These are phyloP conservation scores for Gnaphalium uliginosum DNA, from an alignment of 129 eudicot genomes.

Conservation along the genomic window DNA sequence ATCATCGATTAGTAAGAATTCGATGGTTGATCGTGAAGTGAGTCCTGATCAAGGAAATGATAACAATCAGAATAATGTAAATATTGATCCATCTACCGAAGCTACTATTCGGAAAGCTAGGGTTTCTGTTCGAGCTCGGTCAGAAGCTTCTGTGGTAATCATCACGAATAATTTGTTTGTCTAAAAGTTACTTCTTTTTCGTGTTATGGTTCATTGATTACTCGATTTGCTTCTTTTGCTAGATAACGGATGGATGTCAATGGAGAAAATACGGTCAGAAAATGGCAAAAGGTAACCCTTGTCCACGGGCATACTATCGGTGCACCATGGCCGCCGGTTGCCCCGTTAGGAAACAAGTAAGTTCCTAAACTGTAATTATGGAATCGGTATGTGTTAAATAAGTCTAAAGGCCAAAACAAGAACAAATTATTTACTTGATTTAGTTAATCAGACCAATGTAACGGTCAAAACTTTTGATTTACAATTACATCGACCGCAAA, in stretches of 20 bases:
- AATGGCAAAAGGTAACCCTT: constrained; percentile 66
- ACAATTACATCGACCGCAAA: background rate
- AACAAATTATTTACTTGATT: background rate
- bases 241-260: constrained; percentile 66
- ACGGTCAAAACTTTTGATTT: background rate
- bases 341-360: constrained; percentile 64
- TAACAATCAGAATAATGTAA: constrained; percentile 21
- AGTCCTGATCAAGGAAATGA: constrained; percentile 20
- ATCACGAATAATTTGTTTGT: background rate
- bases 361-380: background rate
- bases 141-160: constrained; percentile 51
- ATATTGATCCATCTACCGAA: constrained; percentile 53
- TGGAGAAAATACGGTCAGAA: constrained; percentile 68
- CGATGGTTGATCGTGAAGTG: constrained; percentile 17
- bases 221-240: background rate
- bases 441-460: background rate
- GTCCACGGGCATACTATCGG: constrained; percentile 68
- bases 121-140: constrained; percentile 56
- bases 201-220: background rate
- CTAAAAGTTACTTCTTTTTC: background rate
- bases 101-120: constrained; percentile 55
- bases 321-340: constrained; percentile 68
- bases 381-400: background rate
- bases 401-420: background rate
- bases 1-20: constrained; percentile 16